phyloP scores from a whole-genome alignment of 805 yeast species.

The Cyberlindnera maclurae region DNA sequence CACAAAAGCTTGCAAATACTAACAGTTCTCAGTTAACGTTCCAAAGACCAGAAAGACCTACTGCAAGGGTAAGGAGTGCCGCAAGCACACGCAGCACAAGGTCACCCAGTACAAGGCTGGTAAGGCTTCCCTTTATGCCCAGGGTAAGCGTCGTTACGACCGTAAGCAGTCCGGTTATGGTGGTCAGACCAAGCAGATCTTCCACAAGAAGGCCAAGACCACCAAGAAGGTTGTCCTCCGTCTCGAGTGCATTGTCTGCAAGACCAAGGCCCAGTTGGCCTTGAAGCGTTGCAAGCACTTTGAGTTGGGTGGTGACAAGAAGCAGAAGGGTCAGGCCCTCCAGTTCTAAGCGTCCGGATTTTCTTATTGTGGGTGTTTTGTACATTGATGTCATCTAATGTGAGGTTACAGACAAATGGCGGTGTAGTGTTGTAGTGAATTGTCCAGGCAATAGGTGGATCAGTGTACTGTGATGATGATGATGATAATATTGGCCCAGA shows the following conservation, averaged over 20 bases:
- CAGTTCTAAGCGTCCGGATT: slow-evolving; percentile 67
- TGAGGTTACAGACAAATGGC: slow-evolving; percentile 15
- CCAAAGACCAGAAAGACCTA: slow-evolving; percentile 99
- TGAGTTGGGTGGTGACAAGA: slow-evolving; percentile 99
- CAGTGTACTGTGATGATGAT: too few relatives aligned
- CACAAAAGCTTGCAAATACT: slow-evolving; percentile 10
- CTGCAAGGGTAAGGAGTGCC: slow-evolving; percentile 99
- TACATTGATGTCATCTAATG: slow-evolving; percentile 23
- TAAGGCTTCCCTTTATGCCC: slow-evolving; percentile 98
- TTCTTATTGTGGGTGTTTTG: slow-evolving; percentile 12
- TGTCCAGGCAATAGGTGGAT: too few relatives aligned
- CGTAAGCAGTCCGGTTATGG: slow-evolving; percentile 99
- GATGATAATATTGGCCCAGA: too few relatives aligned
- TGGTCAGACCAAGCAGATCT: slow-evolving; percentile 99
- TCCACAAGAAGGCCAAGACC: slow-evolving; percentile 99
- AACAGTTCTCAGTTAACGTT: slow-evolving; percentile 76
- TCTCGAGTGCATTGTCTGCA: slow-evolving; percentile 97
- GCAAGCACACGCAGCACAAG: slow-evolving; percentile 99
- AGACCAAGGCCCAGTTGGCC: slow-evolving; percentile 96
- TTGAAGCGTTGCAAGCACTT: slow-evolving; percentile 99
- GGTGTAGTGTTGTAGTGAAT: background rate
- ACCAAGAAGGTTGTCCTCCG: slow-evolving; percentile 99
- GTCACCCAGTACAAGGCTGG: slow-evolving; percentile 99
- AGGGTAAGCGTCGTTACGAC: slow-evolving; percentile 99
- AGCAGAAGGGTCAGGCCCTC: slow-evolving; percentile 99